Evolutionary conservation across 768 basidiomycete genomes (phyloP), one percentile per base, ranked within the genome.

Genomic region (Rhodotorula sphaerocarpa): DNA sequence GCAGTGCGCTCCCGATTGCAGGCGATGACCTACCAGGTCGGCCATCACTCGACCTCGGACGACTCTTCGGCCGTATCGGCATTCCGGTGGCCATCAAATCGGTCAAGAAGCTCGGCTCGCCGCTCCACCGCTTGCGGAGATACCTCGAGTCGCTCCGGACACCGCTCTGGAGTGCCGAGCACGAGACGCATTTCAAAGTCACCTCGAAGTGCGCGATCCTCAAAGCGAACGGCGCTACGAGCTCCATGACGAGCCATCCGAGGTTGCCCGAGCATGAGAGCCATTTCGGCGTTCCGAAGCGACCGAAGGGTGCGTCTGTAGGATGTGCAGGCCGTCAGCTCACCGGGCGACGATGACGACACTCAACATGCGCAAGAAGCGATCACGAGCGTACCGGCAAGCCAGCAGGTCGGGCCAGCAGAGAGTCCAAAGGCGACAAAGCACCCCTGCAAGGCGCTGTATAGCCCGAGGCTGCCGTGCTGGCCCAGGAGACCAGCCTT

Each of bases 31-130:
- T 66, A 66, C 72, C 87, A 86, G 31, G 85, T 95, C 18, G 87
- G 90, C n/a, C 90, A 96, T 51, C 90, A 92, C 73, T 90, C 88
- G 23, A 92, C 75, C 0, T 93, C 91, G 15, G 92, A 96, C 71
- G 91, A 96, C 75, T 92, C 90, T 7, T 92, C 88, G 71, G 91
- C n/a, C 90, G 27, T 96, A 96, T 74, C 84, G 91, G 44, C 81
- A 87, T 2, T n/a, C 82, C 87, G 25, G 82, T 88, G 59, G 92
- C 93, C 72, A 92, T 95, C 34, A 88, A 93, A 75, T 86, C 91
- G 70, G 82, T 86, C 72, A 91, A 89, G 77, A 84, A 87, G 36
- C 83, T 95, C 46, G 66, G 59, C 50, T 63, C 57, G 33, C 55
- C 59, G 7, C n/a, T 54, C 34, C 44, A 54, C 47, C 57, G 61